These are phyloP conservation scores for Ceratobasidium sp. DNA, from an alignment of 1,284 basidiomycete genomes.

Conservation along the genomic window DNA sequence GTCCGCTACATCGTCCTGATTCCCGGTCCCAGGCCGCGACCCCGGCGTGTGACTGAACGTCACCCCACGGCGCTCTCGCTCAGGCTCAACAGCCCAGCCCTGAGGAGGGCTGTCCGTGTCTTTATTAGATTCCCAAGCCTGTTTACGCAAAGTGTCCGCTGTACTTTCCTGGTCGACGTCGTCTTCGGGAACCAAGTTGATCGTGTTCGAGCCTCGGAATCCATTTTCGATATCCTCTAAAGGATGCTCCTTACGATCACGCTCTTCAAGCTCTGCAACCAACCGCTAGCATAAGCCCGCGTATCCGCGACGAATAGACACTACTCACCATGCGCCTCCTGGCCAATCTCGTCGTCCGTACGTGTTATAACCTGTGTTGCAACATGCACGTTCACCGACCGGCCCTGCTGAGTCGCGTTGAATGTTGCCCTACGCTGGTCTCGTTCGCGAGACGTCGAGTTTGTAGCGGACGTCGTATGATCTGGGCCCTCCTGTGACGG, in stretches of 20 bases:
- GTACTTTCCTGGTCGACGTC: constrained; percentile 17
- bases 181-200: constrained; percentile 28
- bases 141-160: constrained; percentile 26
- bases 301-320: not conserved
- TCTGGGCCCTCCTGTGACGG: constrained; percentile 22
- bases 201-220: constrained; percentile 7
- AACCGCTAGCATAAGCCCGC: not conserved
- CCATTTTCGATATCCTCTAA: constrained; percentile 36
- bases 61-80: constrained; percentile 15
- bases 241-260: constrained; percentile 20
- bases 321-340: constrained; percentile 35
- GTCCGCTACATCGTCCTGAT: not conserved
- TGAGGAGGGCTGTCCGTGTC: not conserved
- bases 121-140: constrained; percentile 11
- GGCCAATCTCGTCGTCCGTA: constrained; percentile 35
- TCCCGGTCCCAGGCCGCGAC: constrained; percentile 2
- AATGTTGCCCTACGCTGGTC: constrained; percentile 15
- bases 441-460: constrained; percentile 7
- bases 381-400: constrained; percentile 38
- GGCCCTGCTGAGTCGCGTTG: not conserved
- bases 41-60: constrained; percentile 29
- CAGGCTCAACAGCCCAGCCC: constrained; percentile 3
- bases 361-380: constrained; percentile 36
- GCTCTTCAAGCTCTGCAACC: constrained; percentile 35
- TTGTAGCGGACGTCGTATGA: constrained; percentile 14